These are phyloP conservation scores for Aureobasidium mangrovei DNA, from an alignment of 2,329 filamentous ascomycete genomes.

Conservation along the genomic window DNA sequence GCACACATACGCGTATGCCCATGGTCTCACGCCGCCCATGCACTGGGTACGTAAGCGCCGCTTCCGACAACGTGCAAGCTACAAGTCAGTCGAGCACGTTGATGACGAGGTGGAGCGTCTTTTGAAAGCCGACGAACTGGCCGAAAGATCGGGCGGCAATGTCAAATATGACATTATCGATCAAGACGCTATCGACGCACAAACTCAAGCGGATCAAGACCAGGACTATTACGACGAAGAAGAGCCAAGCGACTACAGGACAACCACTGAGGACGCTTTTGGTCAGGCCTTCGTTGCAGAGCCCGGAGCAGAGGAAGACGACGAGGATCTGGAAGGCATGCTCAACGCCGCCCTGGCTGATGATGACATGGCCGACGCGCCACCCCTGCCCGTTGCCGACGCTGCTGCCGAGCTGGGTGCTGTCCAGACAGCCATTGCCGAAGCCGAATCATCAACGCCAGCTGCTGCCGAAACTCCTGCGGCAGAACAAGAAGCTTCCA, in stretches of 20 bases:
- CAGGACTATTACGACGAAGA: slow-evolving; percentile 27
- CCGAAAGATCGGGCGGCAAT: slow-evolving; percentile 46
- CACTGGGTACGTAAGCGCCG: slow-evolving; percentile 73
- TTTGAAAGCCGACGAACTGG: slow-evolving; percentile 55
- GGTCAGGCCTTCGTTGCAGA: slow-evolving; percentile 24
- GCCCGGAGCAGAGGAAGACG: slow-evolving; percentile 37
- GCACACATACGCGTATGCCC: slow-evolving; percentile 63
- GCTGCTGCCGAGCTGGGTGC: slow-evolving; percentile 32
- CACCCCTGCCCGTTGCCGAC: slow-evolving; percentile 14
- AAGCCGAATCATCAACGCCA: slow-evolving; percentile 17
- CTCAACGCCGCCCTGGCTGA: slow-evolving; percentile 23
- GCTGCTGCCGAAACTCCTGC: slow-evolving; percentile 22
- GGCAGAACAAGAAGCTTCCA: slow-evolving; percentile 17
- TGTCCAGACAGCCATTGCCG: slow-evolving; percentile 23
- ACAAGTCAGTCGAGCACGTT: slow-evolving; percentile 76
- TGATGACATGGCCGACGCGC: slow-evolving; percentile 26
- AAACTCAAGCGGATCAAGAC: slow-evolving; percentile 35
- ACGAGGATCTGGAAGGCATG: slow-evolving; percentile 24
- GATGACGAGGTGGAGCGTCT: slow-evolving; percentile 70
- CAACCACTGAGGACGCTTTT: slow-evolving; percentile 27
- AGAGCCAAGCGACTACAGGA: slow-evolving; percentile 28
- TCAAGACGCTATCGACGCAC: slow-evolving; percentile 29
- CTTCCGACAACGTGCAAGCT: slow-evolving; percentile 73
- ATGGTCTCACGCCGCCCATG: slow-evolving; percentile 82
- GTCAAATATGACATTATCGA: slow-evolving; percentile 42